A percentile compares a stretch with the other conserved stretches of the same genome.
phyloP scores from a whole-genome alignment of 2,329 filamentous ascomycete species.

The Saccharata proteae region DNA sequence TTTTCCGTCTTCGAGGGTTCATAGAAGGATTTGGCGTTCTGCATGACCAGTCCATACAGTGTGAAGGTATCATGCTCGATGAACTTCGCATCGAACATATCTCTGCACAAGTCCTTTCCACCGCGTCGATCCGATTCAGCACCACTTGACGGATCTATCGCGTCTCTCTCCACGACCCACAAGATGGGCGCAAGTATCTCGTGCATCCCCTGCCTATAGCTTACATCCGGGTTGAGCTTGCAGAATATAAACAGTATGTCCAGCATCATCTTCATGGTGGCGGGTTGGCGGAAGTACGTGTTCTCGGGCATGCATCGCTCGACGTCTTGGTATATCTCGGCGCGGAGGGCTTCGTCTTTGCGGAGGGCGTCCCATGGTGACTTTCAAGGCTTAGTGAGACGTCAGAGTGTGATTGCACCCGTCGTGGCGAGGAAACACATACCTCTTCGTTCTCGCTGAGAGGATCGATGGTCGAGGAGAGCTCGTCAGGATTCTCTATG shows the following conservation, averaged over 20 bases:
- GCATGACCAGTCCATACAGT: constrained; percentile 79
- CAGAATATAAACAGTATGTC: constrained; percentile 92
- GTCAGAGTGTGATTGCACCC: constrained; percentile 23
- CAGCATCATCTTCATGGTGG: constrained; percentile 67
- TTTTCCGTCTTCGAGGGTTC: constrained; percentile 41
- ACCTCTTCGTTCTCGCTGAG: constrained; percentile 69
- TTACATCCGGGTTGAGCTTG: constrained; percentile 75
- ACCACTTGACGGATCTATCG: constrained; percentile 40
- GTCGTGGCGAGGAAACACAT: constrained; percentile 19
- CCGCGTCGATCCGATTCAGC: constrained; percentile 10
- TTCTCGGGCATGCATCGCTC: constrained; percentile 84
- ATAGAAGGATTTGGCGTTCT: constrained; percentile 75
- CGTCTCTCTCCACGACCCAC: constrained; percentile 73
- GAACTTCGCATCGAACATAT: constrained; percentile 58
- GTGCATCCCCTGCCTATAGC: constrained; percentile 98
- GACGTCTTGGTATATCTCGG: constrained; percentile 90
- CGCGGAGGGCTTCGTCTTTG: constrained; percentile 69
- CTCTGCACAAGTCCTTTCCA: constrained; percentile 42
- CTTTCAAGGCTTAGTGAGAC: constrained; percentile 43
- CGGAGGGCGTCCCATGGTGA: constrained; percentile 86
- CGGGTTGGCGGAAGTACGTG: constrained; percentile 70
- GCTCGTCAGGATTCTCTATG: constrained; percentile 72
- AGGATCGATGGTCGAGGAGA: constrained; percentile 66
- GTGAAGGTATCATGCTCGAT: constrained; percentile 87
- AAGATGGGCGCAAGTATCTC: constrained; percentile 84